Evolutionary conservation across 2,329 filamentous ascomycete species (phyloP), one percentile per base, ranked within the genome.

Genomic region (Cercospora sesami): DNA sequence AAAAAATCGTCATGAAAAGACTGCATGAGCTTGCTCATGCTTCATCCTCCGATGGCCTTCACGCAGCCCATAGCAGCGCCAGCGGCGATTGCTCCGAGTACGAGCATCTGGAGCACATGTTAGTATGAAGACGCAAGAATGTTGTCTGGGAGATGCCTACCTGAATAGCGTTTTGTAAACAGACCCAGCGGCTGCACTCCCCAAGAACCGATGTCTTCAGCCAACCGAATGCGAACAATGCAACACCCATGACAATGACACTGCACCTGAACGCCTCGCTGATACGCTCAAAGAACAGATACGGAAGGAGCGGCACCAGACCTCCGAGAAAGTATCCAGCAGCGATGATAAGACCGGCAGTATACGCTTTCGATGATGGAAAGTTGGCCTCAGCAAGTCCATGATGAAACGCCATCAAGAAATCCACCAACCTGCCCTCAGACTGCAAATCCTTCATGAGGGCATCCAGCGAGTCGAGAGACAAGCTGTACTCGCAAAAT

Each of bases 251-350:
- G 63, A 90, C 83, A 4, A 76, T 83, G 28, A 90, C 83, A 26
- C 87, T 89, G 68, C 87, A 85, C 39, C 85, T 82, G 61, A 93
- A 79, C 7, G 84, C 85, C 16, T 86, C 81, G 28, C 80, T 74
- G 5, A 81, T 69, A 4, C 71, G 70, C 1, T 69, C 73, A 18
- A 84, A 80, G 64, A 90, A 82, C 71, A 92, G 89, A 79, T 92
- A 92, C 0, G 90, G 90, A 51, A 90, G 79, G 73, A 92, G 83
- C 14, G 90, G 90, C n/a, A 92, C 85, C 64, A 91, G 81, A 0
- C 90, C 90, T 21, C 90, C 90, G 23, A 91, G 78, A 63, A 92
- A 88, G 77, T 92, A 92, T 39, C 89, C 89, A 16, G 88, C 74
- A 0, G 89, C 87, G 73, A 92, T 90, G 8, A 88, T 91, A 28